phyloP scores from a whole-genome alignment of 208 protist genomes.

The Acanthamoeba culbertsoni region DNA sequence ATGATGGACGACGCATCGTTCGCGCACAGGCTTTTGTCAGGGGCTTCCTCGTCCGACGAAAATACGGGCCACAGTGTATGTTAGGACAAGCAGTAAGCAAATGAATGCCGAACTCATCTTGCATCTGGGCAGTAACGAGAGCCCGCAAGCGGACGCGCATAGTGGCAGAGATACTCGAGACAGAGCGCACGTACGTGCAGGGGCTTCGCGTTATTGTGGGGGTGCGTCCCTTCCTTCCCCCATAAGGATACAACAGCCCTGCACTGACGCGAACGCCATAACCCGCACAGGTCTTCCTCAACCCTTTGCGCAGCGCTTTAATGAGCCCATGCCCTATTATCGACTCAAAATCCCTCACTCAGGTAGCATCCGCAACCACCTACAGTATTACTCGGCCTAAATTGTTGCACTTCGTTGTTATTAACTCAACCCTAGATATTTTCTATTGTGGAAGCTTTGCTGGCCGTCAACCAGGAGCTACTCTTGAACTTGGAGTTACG shows the following conservation, averaged over 20 bases:
- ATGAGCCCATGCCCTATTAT: background rate
- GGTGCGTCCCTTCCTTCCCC: background rate
- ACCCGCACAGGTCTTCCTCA: slow-evolving; percentile 14
- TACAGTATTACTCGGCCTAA: too few relatives aligned
- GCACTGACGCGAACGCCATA: too few relatives aligned
- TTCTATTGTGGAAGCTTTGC: slow-evolving; percentile 5
- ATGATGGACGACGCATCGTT: background rate
- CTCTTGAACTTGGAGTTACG: background rate
- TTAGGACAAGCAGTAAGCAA: too few relatives aligned
- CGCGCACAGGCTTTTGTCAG: slow-evolving; percentile 6
- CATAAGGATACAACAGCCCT: too few relatives aligned
- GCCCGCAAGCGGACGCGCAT: slow-evolving; percentile 22
- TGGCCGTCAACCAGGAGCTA: slow-evolving; percentile 10
- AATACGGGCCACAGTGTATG: background rate
- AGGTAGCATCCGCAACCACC: too few relatives aligned
- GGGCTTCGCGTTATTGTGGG: background rate
- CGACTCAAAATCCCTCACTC: background rate
- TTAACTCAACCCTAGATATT: background rate
- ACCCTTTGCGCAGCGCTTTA: background rate
- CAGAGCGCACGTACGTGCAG: slow-evolving; percentile 42
- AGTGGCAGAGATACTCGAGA: slow-evolving; percentile 34
- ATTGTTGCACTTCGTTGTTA: too few relatives aligned
- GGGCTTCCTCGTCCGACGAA: background rate
- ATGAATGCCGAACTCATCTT: too few relatives aligned
- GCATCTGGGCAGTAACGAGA: background rate